A percentile compares a stretch with the other conserved stretches of the same genome.
phyloP scores from a whole-genome alignment of 306 rosid species.

The Psophocarpus tetragonolobus region DNA sequence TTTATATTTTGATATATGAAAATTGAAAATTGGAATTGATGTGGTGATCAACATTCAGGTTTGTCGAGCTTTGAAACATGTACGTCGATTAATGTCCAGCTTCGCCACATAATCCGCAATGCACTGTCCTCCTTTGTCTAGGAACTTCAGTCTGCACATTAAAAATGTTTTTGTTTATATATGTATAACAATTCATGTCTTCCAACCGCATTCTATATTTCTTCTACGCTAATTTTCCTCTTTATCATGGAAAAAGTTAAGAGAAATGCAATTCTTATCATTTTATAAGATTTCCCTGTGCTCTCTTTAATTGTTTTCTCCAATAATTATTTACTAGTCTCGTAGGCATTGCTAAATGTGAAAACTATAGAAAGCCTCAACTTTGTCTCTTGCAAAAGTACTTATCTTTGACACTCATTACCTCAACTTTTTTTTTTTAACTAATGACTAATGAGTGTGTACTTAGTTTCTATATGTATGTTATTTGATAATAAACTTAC shows the following conservation, averaged over 20 bases:
- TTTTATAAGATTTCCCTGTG: background rate
- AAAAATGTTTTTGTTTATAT: too few species aligned
- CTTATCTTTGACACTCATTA: background rate
- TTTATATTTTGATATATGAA: too few species aligned
- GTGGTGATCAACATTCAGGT: background rate
- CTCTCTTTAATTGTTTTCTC: background rate
- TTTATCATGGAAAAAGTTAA: too few species aligned
- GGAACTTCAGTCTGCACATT: background rate
- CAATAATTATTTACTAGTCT: background rate
- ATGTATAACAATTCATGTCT: background rate
- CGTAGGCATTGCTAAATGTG: background rate
- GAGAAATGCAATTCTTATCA: too few species aligned
- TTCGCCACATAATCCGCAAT: conserved; percentile 22
- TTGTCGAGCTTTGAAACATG: background rate
- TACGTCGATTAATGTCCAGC: conserved; percentile 18
- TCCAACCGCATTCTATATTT: background rate
- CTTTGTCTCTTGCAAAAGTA: background rate
- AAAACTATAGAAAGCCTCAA: background rate
- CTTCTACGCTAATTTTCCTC: background rate
- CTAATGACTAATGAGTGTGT: background rate
- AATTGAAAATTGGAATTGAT: too few species aligned
- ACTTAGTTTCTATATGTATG: background rate
- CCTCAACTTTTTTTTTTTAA: background rate
- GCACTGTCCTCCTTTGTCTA: background rate
- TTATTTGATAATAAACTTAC: background rate